Conservation (phyloP, 2,329 filamentous ascomycete species). For the Colletotrichum tropicale region DNA sequence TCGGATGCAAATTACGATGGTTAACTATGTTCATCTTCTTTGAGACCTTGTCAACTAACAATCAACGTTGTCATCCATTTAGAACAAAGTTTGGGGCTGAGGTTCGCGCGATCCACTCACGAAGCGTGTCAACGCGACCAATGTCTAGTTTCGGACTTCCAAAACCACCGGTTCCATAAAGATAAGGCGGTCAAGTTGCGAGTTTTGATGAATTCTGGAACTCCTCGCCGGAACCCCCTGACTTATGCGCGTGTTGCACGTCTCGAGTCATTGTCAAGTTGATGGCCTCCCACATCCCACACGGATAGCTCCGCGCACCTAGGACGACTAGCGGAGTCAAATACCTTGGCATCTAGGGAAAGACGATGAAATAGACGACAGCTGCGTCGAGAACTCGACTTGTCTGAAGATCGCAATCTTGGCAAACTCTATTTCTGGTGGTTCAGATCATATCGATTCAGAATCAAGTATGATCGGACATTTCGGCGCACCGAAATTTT, state of each 20-base stretch:
- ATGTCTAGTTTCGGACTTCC: neutral
- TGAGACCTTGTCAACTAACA: fast-evolving
- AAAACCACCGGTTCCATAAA: neutral
- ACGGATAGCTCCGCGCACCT: neutral
- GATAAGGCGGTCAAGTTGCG: neutral
- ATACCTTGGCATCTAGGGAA: neutral
- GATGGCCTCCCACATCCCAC: neutral
- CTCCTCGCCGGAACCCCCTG: neutral
- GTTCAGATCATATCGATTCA: neutral
- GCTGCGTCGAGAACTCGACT: neutral
- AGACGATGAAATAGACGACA: neutral
- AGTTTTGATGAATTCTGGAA: neutral
- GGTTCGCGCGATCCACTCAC: neutral
- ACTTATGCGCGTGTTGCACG: neutral
- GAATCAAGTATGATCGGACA: neutral
- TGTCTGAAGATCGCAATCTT: neutral
- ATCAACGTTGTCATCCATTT: neutral
- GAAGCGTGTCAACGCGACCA: neutral
- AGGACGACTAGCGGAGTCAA: neutral
- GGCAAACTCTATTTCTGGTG: neutral
- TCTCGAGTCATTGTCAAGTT: neutral
- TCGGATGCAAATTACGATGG: neutral
- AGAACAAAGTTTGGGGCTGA: neutral
- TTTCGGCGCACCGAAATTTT: neutral
- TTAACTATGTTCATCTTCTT: neutral